Conservation (phyloP, 148 eudicot species). For the Rhododendron ovatum region DNA sequence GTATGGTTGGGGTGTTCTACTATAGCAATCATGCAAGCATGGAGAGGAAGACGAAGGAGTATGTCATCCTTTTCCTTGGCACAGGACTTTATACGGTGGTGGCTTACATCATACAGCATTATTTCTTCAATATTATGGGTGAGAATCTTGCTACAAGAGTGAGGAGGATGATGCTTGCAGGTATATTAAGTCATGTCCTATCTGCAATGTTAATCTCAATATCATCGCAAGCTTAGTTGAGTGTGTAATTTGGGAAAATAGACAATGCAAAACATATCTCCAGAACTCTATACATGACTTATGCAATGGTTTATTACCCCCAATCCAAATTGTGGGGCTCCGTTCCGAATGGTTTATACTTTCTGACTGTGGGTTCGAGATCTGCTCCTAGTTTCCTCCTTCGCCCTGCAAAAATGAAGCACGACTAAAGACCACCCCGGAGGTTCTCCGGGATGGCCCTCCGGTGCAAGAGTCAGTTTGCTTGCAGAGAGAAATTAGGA, state of each 20-base stretch:
- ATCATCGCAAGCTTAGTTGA: background rate
- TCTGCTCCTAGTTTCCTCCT: too few relatives aligned
- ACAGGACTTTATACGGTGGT: constrained; percentile 91
- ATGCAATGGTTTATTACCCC: background rate
- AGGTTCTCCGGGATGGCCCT: too few relatives aligned
- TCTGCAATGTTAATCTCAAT: background rate
- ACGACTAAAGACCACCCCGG: too few relatives aligned
- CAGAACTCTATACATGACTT: background rate
- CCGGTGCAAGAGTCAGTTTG: too few relatives aligned
- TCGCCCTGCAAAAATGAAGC: too few relatives aligned
- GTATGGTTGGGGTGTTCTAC: constrained; percentile 96
- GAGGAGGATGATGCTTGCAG: constrained; percentile 98
- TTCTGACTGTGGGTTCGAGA: too few relatives aligned
- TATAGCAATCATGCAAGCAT: constrained; percentile 61
- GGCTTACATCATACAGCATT: constrained; percentile 92
- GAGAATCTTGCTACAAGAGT: constrained; percentile 97
- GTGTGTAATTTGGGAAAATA: background rate
- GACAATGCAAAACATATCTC: background rate
- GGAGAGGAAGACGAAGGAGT: constrained; percentile 97
- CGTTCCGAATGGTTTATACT: too few relatives aligned
- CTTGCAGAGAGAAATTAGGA: too few relatives aligned
- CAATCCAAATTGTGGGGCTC: too few relatives aligned
- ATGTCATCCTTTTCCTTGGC: constrained; percentile 86
- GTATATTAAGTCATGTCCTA: constrained; percentile 24
- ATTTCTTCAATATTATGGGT: constrained; percentile 98